Conservation (phyloP, 306 rosid genomes). For the Glycine soja region DNA sequence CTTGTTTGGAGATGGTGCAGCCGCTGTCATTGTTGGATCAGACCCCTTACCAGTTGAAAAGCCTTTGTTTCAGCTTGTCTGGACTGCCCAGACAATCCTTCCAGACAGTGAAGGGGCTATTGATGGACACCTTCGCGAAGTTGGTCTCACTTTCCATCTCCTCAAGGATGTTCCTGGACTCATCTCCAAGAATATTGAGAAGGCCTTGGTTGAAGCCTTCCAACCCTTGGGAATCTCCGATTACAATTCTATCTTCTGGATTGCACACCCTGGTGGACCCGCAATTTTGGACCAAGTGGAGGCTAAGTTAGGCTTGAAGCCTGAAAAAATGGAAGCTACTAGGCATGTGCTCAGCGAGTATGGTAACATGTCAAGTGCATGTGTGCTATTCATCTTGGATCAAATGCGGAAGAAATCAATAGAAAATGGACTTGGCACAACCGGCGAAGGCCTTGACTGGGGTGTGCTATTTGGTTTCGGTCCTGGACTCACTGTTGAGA, state of each 20-base stretch:
- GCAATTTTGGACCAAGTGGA: constrained; percentile 49
- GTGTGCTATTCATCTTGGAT: no score
- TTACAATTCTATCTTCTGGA: constrained; percentile 49
- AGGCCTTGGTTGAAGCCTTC: constrained; percentile 42
- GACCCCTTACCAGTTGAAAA: constrained; percentile 22
- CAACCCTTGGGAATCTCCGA: constrained; percentile 47
- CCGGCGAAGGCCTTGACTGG: no score
- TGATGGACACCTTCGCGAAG: constrained; percentile 33
- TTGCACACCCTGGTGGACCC: constrained; percentile 49
- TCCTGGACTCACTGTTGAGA: no score
- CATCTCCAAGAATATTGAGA: constrained; percentile 46
- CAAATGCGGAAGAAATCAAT: no score
- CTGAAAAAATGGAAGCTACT: no score
- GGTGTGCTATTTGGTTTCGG: no score
- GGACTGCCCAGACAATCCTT: constrained; percentile 49
- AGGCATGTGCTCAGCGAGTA: no score
- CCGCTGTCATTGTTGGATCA: constrained; percentile 30
- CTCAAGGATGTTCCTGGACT: constrained; percentile 47
- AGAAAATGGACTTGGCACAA: no score
- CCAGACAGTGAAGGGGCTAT: constrained; percentile 47
- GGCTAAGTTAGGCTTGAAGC: no score
- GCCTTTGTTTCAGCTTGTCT: constrained; percentile 43
- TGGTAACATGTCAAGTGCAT: no score
- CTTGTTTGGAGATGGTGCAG: constrained; percentile 49
- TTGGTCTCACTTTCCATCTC: constrained; percentile 47